phyloP scores from a whole-genome alignment of 805 yeast genomes.

The Scheffersomyces coipomensis region DNA sequence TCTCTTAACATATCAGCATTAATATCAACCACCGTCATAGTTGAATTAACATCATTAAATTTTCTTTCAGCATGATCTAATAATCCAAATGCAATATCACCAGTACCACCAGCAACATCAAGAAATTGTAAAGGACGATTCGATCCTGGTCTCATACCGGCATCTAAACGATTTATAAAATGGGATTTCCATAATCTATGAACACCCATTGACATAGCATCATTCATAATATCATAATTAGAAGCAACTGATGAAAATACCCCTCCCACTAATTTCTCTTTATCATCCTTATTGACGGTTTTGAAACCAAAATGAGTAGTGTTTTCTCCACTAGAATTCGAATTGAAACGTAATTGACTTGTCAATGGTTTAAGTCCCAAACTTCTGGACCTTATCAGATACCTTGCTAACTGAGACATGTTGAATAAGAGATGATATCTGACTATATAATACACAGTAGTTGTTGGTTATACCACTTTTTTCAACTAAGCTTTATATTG shows the following conservation, averaged over 20 bases:
- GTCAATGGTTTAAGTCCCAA: neutral
- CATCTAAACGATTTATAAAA: slow-evolving; percentile 82
- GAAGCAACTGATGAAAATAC: slow-evolving; percentile 95
- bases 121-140: slow-evolving; percentile 76
- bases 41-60: slow-evolving; percentile 70
- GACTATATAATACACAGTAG: too few species aligned
- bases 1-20: slow-evolving; percentile 94
- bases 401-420: too few species aligned
- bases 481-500: too few species aligned
- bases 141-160: slow-evolving; percentile 88
- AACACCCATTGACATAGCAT: slow-evolving; percentile 94
- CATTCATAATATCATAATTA: slow-evolving; percentile 95
- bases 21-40: slow-evolving; percentile 92
- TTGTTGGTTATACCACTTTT: too few species aligned
- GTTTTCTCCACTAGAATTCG: slow-evolving; percentile 13
- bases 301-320: slow-evolving; percentile 95
- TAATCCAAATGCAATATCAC: slow-evolving; percentile 95
- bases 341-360: neutral
- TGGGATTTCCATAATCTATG: slow-evolving; percentile 95
- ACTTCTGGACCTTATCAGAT: too few species aligned
- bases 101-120: slow-evolving; percentile 99
- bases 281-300: slow-evolving; percentile 74
- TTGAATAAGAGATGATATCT: too few species aligned
- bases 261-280: slow-evolving; percentile 78
- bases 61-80: slow-evolving; percentile 83